Conservation (phyloP, 805 yeast genomes). For the Kodamaea leandrae region DNA sequence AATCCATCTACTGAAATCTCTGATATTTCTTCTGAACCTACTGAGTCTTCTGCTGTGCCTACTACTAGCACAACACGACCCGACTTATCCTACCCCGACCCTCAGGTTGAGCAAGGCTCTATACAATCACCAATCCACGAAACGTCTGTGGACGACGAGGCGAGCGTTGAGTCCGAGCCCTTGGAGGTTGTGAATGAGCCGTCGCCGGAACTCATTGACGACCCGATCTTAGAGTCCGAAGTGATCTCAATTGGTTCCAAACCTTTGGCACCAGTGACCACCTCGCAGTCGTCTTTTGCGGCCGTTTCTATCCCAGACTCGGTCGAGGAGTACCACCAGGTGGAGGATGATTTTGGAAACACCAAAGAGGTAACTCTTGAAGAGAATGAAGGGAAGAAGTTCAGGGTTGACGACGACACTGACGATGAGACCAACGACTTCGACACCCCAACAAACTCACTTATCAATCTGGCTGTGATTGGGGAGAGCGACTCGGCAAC, state of each 20-base stretch:
- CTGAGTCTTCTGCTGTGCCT: no score
- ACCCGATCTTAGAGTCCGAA: constrained; percentile 1
- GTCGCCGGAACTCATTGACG: constrained; percentile 1
- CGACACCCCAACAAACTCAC: constrained; percentile 26
- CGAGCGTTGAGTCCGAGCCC: not conserved
- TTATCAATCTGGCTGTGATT: constrained; percentile 14
- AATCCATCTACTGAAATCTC: not conserved
- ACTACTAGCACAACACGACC: no score
- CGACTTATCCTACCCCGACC: no score
- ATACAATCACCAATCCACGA: not conserved
- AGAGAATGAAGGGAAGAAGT: constrained; percentile 21
- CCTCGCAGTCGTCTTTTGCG: constrained; percentile 36
- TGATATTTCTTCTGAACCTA: no score
- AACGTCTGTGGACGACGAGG: not conserved
- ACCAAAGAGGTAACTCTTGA: constrained; percentile 5
- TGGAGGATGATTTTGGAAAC: constrained; percentile 15
- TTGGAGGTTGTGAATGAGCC: not conserved
- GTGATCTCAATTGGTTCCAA: constrained; percentile 1
- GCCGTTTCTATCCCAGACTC: constrained; percentile 33
- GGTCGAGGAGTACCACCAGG: constrained; percentile 16
- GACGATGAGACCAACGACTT: constrained; percentile 14
- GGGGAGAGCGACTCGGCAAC: constrained; percentile 4
- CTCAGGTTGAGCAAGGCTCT: not conserved
- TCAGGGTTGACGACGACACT: constrained; percentile 16
- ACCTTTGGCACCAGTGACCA: constrained; percentile 11